Evolutionary conservation across 176 grass and related monocot species (phyloP).

Genomic region (Oryza australiensis): DNA sequence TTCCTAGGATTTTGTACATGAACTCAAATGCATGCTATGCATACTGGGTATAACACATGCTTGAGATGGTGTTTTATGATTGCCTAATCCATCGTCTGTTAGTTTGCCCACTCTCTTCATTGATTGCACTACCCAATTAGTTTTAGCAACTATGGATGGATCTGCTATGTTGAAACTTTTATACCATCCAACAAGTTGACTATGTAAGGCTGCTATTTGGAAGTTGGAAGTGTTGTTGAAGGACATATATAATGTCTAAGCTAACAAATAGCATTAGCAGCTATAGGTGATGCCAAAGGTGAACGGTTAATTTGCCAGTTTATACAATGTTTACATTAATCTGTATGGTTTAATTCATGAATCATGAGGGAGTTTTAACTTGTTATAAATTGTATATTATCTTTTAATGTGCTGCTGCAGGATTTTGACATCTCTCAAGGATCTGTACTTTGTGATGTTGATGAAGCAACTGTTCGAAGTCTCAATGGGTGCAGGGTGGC

Average conservation of each 20-base stretch:
- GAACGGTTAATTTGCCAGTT: slow-evolving; percentile 20
- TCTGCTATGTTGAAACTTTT: slow-evolving; percentile 12
- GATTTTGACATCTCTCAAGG: slow-evolving; percentile 89
- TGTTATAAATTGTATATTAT: neutral
- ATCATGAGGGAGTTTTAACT: neutral
- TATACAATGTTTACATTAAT: neutral
- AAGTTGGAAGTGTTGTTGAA: neutral
- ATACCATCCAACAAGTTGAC: neutral
- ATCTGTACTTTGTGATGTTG: slow-evolving; percentile 78
- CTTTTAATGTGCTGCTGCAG: slow-evolving; percentile 38
- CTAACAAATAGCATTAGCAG: neutral
- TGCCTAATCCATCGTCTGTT: slow-evolving; percentile 25
- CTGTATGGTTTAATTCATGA: neutral
- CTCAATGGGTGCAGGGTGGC: slow-evolving; percentile 97
- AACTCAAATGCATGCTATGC: slow-evolving; percentile 7
- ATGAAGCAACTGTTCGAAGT: slow-evolving; percentile 90
- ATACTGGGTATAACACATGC: neutral
- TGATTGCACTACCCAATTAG: neutral
- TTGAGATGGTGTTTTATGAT: slow-evolving; percentile 17
- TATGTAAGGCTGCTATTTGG: neutral
- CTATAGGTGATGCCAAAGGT: neutral
- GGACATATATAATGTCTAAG: slow-evolving; percentile 19
- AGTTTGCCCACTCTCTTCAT: slow-evolving; percentile 10
- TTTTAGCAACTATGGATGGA: neutral
- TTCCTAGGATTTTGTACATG: slow-evolving; percentile 17